phyloP scores from a whole-genome alignment of 2,329 filamentous ascomycete genomes.

The Talaromyces sp. region DNA sequence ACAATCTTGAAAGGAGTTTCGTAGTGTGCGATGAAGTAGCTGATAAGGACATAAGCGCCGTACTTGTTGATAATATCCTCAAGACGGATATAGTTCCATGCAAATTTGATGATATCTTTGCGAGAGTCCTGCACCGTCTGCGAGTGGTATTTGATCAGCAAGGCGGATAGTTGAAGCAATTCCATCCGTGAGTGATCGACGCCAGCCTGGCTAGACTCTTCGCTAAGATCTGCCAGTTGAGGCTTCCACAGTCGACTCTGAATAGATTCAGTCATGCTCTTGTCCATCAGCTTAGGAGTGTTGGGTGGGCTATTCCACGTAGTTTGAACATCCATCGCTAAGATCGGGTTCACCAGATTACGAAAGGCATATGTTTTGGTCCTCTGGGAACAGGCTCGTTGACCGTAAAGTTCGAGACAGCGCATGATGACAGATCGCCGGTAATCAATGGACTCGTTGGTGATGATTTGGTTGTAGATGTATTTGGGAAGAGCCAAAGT shows the following conservation, averaged over 20 bases:
- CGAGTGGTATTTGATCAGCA: constrained; percentile 94
- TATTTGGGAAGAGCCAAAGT: constrained; percentile 77
- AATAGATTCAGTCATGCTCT: constrained; percentile 82
- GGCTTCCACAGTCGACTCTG: constrained; percentile 94
- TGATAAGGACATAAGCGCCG: constrained; percentile 93
- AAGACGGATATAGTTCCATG: constrained; percentile 97
- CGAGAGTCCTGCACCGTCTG: constrained; percentile 84
- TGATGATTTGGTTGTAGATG: constrained; percentile 83
- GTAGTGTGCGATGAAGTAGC: constrained; percentile 96
- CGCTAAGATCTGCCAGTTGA: constrained; percentile 76
- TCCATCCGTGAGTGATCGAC: constrained; percentile 97
- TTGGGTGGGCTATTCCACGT: constrained; percentile 66
- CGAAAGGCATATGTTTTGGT: constrained; percentile 92
- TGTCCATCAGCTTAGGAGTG: constrained; percentile 77
- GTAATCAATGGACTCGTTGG: constrained; percentile 80
- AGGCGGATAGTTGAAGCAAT: constrained; percentile 87
- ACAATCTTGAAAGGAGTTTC: constrained; percentile 97
- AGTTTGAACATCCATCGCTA: constrained; percentile 93
- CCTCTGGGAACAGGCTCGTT: constrained; percentile 77
- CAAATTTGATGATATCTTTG: constrained; percentile 98
- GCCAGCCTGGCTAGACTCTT: constrained; percentile 80
- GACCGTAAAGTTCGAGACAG: constrained; percentile 84
- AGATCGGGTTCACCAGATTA: constrained; percentile 90
- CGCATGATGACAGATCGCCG: constrained; percentile 80
- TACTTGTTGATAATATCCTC: constrained; percentile 99